Evolutionary conservation across 179 eudicot genomes (phyloP), one percentile per base, ranked within the genome.

Genomic region (Drosera spatulata): DNA sequence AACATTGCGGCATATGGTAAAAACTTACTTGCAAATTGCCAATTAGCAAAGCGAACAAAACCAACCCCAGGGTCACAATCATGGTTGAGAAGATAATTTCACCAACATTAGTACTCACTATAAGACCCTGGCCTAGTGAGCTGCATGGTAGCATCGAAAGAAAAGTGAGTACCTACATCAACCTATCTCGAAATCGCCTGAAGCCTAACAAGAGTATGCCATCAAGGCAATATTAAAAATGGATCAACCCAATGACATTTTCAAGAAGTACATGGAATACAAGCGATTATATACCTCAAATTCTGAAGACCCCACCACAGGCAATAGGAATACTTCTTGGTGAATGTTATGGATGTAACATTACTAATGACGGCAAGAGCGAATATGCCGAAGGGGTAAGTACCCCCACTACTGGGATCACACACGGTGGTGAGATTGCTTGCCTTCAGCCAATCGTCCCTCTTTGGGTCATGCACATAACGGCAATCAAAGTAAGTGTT

Each of bases 271-370:
- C 33, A 22, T 22, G 33, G 33, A 22, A 22, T 22, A 22, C 33
- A 22, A 22, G 33, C 33, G 33, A 22, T 22, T 22, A 22, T 22
- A 22, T 22, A 22, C 97, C 94, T 75, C 70, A 91, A 74, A 68
- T 77, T 85, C 67, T 68, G 73, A 62, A 91, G 79, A 43, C 96
- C 97, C 83, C 93, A 91, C 97, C 96, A 91, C 46, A 91, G 80
- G 64, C 97, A 85, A 69, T 88, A 91, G 60, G 88, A 83, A 69
- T 75, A 85, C 59, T 80, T 88, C 39, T 77, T 78, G 41, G 77
- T 7, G 61, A 91, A 77, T 2, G 47, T 53, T 2, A 86, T 63
- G 12, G 95, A 78, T 14, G 88, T 70, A 44, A 85, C 88, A 13
- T 71, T 66, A 13, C 81, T 77, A 11, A 73, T 76, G 44, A 80